Conservation (phyloP, 495 filamentous ascomycete genomes). For the Massariosphaeria phaeospora region DNA sequence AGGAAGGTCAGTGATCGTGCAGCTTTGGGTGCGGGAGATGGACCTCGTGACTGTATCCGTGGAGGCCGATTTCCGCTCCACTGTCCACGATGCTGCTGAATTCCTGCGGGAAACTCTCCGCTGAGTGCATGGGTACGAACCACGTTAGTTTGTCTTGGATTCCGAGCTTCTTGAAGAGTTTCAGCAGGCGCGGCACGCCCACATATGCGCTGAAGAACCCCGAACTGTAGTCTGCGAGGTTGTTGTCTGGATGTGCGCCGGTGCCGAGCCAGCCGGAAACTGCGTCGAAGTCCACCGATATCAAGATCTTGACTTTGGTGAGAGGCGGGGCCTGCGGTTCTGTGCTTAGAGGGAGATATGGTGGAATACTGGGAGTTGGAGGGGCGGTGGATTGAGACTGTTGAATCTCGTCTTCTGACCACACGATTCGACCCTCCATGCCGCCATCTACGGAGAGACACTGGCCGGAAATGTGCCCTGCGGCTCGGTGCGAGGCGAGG, state of each 20-base stretch:
- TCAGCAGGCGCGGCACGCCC: constrained; percentile 56
- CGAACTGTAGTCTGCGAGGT: constrained; percentile 54
- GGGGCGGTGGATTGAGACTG: neutral
- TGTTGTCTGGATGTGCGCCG: constrained; percentile 47
- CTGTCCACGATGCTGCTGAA: constrained; percentile 51
- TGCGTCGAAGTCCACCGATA: constrained; percentile 58
- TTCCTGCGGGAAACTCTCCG: constrained; percentile 56
- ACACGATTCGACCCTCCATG: constrained; percentile 50
- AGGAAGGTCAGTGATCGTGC: neutral
- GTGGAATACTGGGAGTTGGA: constrained; percentile 5
- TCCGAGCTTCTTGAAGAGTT: constrained; percentile 51
- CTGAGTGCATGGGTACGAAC: constrained; percentile 61
- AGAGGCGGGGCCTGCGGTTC: constrained; percentile 36
- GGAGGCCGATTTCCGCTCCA: constrained; percentile 56
- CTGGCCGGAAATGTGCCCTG: constrained; percentile 54
- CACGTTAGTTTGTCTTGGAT: constrained; percentile 54
- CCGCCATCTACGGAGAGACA: constrained; percentile 50
- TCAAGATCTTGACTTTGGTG: constrained; percentile 50
- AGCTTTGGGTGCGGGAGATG: neutral
- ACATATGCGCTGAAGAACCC: constrained; percentile 58
- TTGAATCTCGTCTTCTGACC: constrained; percentile 44
- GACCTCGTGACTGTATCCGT: constrained; percentile 58
- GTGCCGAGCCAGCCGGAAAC: constrained; percentile 59
- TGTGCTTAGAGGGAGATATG: constrained; percentile 28
- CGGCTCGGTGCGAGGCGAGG: constrained; percentile 49